These are phyloP conservation scores for Alternaria viburni DNA, from an alignment of 2,329 filamentous ascomycete species.

Conservation along the genomic window DNA sequence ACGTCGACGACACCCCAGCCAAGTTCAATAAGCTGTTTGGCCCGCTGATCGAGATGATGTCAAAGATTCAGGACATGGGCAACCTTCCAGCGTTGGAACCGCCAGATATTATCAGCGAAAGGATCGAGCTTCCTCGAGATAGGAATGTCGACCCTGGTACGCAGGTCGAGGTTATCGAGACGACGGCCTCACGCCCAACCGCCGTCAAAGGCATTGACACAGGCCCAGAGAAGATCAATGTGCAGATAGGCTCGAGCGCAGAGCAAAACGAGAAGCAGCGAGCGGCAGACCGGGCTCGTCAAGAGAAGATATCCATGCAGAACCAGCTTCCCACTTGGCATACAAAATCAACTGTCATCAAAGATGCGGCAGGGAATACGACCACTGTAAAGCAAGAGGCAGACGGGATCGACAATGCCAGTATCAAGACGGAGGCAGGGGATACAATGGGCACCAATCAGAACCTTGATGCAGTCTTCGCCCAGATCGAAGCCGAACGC, in stretches of 20 bases:
- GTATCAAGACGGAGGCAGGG: slow-evolving; percentile 53
- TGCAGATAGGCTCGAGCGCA: slow-evolving; percentile 71
- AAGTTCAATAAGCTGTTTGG: slow-evolving; percentile 77
- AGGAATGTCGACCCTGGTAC: slow-evolving; percentile 69
- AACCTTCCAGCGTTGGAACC: slow-evolving; percentile 77
- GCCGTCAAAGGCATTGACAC: slow-evolving; percentile 72
- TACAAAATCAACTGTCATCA: slow-evolving; percentile 69
- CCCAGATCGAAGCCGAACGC: slow-evolving; percentile 66
- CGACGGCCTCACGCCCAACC: slow-evolving; percentile 63
- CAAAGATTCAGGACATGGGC: slow-evolving; percentile 72
- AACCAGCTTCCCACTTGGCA: slow-evolving; percentile 77
- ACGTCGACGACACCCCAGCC: slow-evolving; percentile 50
- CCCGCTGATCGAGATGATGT: slow-evolving; percentile 71
- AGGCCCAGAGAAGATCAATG: slow-evolving; percentile 71
- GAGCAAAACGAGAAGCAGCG: slow-evolving; percentile 72
- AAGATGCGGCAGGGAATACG: slow-evolving; percentile 55
- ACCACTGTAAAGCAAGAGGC: slow-evolving; percentile 46
- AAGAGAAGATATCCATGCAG: slow-evolving; percentile 69
- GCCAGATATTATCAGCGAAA: slow-evolving; percentile 69
- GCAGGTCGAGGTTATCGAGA: slow-evolving; percentile 64
- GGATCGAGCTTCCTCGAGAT: slow-evolving; percentile 70
- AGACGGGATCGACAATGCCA: slow-evolving; percentile 42
- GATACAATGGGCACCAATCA: slow-evolving; percentile 60
- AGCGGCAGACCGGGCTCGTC: slow-evolving; percentile 68
- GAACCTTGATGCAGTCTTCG: slow-evolving; percentile 71